Conservation (phyloP, 306 rosid species). For the Vigna reflexopilosa region DNA sequence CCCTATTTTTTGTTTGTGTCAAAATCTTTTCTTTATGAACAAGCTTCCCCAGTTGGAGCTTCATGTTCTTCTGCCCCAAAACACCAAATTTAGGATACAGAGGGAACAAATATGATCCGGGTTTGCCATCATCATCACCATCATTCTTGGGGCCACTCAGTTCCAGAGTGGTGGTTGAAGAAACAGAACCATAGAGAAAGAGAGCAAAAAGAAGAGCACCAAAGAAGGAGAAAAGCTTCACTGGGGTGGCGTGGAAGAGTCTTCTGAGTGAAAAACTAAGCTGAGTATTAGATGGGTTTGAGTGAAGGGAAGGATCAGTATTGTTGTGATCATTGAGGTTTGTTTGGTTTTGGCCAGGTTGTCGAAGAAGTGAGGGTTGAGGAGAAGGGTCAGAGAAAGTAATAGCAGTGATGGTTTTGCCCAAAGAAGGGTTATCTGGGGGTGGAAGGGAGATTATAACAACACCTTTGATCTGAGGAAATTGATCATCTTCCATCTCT, state of each 20-base stretch:
- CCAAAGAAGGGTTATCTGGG: conserved; percentile 72
- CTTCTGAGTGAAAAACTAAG: conserved; percentile 43
- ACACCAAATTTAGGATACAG: conserved; percentile 55
- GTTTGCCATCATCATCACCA: conserved; percentile 44
- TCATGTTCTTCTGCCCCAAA: conserved; percentile 53
- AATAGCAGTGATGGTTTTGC: conserved; percentile 86
- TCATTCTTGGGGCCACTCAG: conserved; percentile 54
- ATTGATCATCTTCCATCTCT: conserved; percentile 61
- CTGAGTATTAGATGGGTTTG: conserved; percentile 46
- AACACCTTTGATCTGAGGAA: conserved; percentile 59
- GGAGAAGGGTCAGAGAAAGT: conserved; percentile 53
- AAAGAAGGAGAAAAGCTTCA: conserved; percentile 54
- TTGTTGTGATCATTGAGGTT: not conserved
- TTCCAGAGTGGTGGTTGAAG: conserved; percentile 49
- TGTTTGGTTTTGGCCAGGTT: conserved; percentile 31
- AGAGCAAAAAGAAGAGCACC: conserved; percentile 62
- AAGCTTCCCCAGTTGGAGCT: conserved; percentile 62
- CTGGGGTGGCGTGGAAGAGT: conserved; percentile 47
- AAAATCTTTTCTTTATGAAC: conserved; percentile 46
- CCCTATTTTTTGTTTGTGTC: conserved; percentile 19
- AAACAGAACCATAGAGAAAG: conserved; percentile 56
- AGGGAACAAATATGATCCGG: conserved; percentile 60
- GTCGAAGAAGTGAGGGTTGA: conserved; percentile 32
- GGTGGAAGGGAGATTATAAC: conserved; percentile 89
- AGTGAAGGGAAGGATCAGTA: conserved; percentile 38